Percentiles rank a stretch among this genome's conserved stretches.
phyloP scores from a whole-genome alignment of 2,329 filamentous ascomycete genomes.

The Aspergillus piperis region DNA sequence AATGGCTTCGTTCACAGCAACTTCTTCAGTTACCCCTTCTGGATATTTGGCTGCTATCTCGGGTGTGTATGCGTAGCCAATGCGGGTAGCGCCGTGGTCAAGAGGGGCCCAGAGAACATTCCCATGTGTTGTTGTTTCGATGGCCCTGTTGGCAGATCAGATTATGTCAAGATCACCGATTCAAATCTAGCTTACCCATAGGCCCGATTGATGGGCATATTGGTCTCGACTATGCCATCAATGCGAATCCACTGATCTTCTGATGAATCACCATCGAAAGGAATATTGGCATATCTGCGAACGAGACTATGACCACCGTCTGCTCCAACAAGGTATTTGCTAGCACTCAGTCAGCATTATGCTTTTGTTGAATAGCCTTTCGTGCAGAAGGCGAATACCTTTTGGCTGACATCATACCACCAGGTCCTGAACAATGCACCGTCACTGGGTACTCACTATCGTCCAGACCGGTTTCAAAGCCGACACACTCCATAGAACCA shows the following conservation, averaged over 20 bases:
- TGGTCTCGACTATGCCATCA: slow-evolving; percentile 10
- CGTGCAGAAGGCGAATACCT: neutral
- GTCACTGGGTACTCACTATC: neutral
- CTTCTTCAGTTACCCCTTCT: neutral
- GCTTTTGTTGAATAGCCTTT: neutral
- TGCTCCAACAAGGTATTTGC: slow-evolving; percentile 12
- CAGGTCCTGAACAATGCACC: neutral
- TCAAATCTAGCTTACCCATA: neutral
- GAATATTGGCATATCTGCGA: slow-evolving; percentile 5
- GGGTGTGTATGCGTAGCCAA: slow-evolving; percentile 9
- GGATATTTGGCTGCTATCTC: slow-evolving; percentile 11
- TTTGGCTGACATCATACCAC: neutral
- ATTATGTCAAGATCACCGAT: neutral
- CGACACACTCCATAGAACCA: neutral
- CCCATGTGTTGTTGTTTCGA: slow-evolving; percentile 11
- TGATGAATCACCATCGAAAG: slow-evolving; percentile 9
- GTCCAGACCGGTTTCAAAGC: neutral
- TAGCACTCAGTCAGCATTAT: neutral
- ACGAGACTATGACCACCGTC: slow-evolving; percentile 11
- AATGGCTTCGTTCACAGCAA: slow-evolving; percentile 4
- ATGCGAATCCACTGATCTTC: slow-evolving; percentile 11
- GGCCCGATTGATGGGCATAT: slow-evolving; percentile 10
- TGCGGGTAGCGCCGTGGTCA: slow-evolving; percentile 13
- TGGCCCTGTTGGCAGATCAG: neutral
- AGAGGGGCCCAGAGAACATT: slow-evolving; percentile 16